These are phyloP conservation scores for Globisporangium heterothallicum DNA, from an alignment of 352 stramenopile species.

Conservation along the genomic window DNA sequence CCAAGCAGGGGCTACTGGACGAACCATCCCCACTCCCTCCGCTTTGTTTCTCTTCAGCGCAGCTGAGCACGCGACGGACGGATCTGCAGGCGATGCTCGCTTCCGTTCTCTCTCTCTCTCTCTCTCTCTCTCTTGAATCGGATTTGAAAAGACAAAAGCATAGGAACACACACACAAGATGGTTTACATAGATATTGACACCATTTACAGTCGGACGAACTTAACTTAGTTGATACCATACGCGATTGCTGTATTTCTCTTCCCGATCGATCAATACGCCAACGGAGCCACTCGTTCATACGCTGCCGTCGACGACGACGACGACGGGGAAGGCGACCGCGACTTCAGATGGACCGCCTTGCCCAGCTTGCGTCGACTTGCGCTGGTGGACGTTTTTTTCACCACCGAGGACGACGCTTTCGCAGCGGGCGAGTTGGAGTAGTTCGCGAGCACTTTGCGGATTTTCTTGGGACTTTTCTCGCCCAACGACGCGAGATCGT, in stretches of 20 bases:
- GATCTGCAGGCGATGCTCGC: no score
- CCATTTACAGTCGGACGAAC: not conserved
- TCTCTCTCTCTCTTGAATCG: no score
- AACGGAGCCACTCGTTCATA: slow-evolving; percentile 3
- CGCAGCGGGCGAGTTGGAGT: not conserved
- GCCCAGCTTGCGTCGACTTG: not conserved
- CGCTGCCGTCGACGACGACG: not conserved
- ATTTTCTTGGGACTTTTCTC: slow-evolving; percentile 10
- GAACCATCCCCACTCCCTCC: no score
- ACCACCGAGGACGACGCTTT: not conserved
- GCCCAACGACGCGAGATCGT: slow-evolving; percentile 1
- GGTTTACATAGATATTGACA: not conserved
- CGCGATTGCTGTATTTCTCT: not conserved
- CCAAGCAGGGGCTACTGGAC: no score
- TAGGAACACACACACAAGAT: no score
- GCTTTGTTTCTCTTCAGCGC: no score
- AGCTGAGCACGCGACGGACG: no score
- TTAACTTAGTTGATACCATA: not conserved
- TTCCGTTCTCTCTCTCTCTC: no score
- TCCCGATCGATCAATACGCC: slow-evolving; percentile 1
- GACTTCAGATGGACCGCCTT: not conserved
- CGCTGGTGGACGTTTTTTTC: not conserved
- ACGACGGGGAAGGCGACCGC: not conserved
- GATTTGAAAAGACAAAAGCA: no score
- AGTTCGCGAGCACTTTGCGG: slow-evolving; percentile 3